Evolutionary conservation across 2,329 filamentous ascomycete genomes (phyloP).

Genomic region (Phaeomoniella chlamydospora): DNA sequence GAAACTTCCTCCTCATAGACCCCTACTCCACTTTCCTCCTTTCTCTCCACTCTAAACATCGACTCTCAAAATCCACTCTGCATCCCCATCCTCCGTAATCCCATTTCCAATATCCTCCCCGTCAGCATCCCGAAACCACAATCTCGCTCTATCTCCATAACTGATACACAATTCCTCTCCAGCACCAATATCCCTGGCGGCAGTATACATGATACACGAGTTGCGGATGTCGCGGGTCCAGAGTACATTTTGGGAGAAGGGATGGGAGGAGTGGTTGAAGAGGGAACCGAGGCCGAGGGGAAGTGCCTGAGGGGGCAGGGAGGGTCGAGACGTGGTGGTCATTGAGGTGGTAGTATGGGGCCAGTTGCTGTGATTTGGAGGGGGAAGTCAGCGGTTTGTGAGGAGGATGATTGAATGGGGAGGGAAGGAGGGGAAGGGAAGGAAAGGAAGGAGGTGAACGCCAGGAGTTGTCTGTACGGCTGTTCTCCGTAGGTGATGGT

Average conservation of each 20-base stretch:
- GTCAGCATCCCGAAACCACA: constrained; percentile 15
- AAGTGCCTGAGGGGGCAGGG: constrained; percentile 27
- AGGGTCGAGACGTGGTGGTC: not conserved
- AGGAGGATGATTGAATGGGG: not conserved
- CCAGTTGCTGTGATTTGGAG: not conserved
- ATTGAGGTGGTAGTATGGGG: not conserved
- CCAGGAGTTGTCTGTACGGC: not conserved
- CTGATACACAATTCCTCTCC: constrained; percentile 37
- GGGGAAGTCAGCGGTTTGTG: not conserved
- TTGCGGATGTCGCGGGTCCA: constrained; percentile 31
- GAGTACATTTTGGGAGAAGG: constrained; percentile 33
- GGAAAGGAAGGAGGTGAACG: not conserved
- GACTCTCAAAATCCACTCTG: not conserved
- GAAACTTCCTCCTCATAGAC: no score
- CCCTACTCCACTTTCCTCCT: no score
- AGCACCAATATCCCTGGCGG: constrained; percentile 28
- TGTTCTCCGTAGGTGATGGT: no score
- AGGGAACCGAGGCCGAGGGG: constrained; percentile 38
- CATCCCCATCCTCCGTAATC: not conserved
- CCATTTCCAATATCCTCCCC: constrained; percentile 2
- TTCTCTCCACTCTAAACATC: no score
- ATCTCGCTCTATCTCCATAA: constrained; percentile 10
- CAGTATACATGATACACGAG: constrained; percentile 29
- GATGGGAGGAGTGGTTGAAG: constrained; percentile 37
- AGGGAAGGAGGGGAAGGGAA: not conserved